Evolutionary conservation across 1,139 yeast genomes (phyloP).

Genomic region (Yamadazyma triangularis): DNA sequence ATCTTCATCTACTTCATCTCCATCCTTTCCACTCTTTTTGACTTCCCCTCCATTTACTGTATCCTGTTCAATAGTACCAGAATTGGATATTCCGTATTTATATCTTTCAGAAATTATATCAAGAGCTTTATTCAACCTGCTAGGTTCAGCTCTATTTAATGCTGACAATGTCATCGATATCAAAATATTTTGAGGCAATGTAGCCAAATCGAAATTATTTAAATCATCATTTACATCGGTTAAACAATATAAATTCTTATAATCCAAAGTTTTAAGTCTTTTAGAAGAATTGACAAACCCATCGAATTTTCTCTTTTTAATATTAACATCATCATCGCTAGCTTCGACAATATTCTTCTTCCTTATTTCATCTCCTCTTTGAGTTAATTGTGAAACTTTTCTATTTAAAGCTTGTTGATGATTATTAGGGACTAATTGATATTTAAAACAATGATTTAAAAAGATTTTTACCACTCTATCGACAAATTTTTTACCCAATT

Average conservation of each 20-base stretch:
- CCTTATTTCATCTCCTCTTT: constrained; percentile 40
- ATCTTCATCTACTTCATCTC: constrained; percentile 31
- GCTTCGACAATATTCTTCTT: constrained; percentile 33
- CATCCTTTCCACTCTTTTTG: constrained; percentile 11
- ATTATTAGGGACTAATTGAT: constrained; percentile 30
- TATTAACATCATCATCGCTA: constrained; percentile 23
- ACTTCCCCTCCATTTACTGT: constrained; percentile 6
- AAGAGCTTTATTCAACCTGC: constrained; percentile 60
- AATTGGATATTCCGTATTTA: constrained; percentile 18
- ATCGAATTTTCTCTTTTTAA: constrained; percentile 38
- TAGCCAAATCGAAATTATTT: constrained; percentile 63
- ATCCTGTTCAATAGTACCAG: constrained; percentile 5
- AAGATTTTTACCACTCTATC: constrained; percentile 38
- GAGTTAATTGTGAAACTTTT: constrained; percentile 25
- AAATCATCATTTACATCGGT: constrained; percentile 58
- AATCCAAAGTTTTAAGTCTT: constrained; percentile 27
- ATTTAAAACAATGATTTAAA: constrained; percentile 30
- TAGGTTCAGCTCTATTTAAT: constrained; percentile 48
- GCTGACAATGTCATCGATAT: constrained; percentile 64
- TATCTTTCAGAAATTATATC: constrained; percentile 65
- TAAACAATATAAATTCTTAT: constrained; percentile 50
- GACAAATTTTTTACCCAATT: constrained; percentile 37
- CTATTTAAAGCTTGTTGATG: constrained; percentile 25
- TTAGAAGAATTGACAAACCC: constrained; percentile 29
- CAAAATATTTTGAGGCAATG: constrained; percentile 61